Percentiles rank a stretch among this genome's conserved stretches.
Evolutionary conservation across 2,329 filamentous ascomycete genomes (phyloP).

Genomic region (Aspergillus sp.): DNA sequence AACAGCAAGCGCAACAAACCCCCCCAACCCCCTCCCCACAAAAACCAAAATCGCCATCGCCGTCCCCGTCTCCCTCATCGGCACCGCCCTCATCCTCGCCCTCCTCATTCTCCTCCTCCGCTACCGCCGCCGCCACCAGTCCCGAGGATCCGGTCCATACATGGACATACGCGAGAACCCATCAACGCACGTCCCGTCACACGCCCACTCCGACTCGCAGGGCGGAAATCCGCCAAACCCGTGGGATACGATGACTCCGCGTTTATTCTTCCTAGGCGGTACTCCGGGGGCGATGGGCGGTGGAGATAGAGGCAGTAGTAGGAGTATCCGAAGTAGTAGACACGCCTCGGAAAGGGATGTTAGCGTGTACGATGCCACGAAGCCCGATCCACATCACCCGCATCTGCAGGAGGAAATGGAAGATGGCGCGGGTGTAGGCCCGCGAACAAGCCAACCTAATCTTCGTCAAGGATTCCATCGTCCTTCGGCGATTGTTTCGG

Average conservation of each 20-base stretch:
- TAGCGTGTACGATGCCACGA: too few species aligned
- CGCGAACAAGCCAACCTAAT: too few species aligned
- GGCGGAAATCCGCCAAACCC: not conserved
- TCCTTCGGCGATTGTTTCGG: not conserved
- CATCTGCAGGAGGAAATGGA: too few species aligned
- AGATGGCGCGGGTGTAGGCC: too few species aligned
- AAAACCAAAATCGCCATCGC: slow-evolving; percentile 32
- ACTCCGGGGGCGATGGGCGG: too few species aligned
- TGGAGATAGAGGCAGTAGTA: too few species aligned
- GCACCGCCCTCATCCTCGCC: slow-evolving; percentile 23
- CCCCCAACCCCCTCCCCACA: slow-evolving; percentile 6
- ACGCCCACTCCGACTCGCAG: not conserved
- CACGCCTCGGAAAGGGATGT: too few species aligned
- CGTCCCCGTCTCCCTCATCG: slow-evolving; percentile 33
- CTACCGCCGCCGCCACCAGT: slow-evolving; percentile 21
- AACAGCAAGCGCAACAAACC: too few species aligned
- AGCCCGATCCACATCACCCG: too few species aligned
- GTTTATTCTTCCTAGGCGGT: too few species aligned
- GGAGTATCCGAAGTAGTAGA: too few species aligned
- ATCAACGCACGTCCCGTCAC: not conserved
- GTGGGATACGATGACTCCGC: not conserved
- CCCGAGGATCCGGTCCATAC: not conserved
- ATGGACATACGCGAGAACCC: not conserved
- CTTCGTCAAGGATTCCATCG: too few species aligned
- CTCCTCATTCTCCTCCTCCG: slow-evolving; percentile 27